phyloP scores from a whole-genome alignment of 805 yeast species.

The Schwanniomyces sp. region DNA sequence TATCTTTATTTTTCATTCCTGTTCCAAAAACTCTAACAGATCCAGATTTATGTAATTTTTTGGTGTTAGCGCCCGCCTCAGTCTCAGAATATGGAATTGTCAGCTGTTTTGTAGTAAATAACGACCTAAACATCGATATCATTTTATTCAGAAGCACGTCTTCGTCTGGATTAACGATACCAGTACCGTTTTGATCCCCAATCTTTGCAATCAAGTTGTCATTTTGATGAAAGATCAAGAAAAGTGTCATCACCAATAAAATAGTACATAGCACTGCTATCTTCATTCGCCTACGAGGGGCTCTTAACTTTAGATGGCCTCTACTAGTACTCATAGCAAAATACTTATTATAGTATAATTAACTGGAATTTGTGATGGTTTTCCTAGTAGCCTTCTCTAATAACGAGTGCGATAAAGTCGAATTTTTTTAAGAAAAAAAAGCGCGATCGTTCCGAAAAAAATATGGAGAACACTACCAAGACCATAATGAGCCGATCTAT shows the following conservation, averaged over 20 bases:
- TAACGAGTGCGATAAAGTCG: not conserved
- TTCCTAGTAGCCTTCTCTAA: no score
- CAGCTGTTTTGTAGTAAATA: slow-evolving; percentile 4
- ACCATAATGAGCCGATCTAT: no score
- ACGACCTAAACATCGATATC: not conserved
- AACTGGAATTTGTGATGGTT: not conserved
- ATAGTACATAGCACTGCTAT: not conserved
- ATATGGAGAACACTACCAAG: not conserved
- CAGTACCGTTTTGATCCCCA: not conserved
- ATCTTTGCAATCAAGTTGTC: not conserved
- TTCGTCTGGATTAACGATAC: slow-evolving; percentile 1
- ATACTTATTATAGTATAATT: not conserved
- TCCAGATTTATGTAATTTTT: slow-evolving; percentile 6
- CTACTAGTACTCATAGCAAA: not conserved
- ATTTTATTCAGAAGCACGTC: not conserved
- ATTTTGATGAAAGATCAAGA: not conserved
- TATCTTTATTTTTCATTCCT: slow-evolving; percentile 5
- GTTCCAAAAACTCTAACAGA: slow-evolving; percentile 1
- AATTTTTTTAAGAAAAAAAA: not conserved
- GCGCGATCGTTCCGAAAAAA: not conserved
- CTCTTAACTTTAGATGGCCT: not conserved
- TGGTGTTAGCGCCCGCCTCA: slow-evolving; percentile 8
- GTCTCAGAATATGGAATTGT: slow-evolving; percentile 12
- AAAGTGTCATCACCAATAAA: not conserved
- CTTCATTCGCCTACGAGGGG: not conserved